These are phyloP conservation scores for Fagus crenata DNA, from an alignment of 306 rosid genomes.

Conservation along the genomic window DNA sequence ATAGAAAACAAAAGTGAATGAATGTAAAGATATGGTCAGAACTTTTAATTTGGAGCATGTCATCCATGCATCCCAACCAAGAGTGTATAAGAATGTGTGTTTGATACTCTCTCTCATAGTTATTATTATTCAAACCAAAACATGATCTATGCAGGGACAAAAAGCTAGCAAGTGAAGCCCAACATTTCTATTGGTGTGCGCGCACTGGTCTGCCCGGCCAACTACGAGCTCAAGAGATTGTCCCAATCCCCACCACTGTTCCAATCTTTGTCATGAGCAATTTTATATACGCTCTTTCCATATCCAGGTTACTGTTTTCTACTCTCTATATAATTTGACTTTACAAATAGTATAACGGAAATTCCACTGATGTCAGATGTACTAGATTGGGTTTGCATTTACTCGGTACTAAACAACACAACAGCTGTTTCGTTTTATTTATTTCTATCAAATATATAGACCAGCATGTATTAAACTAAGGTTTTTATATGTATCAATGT, in stretches of 20 bases:
- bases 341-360: not conserved
- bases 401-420: no score
- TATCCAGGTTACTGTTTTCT: not conserved
- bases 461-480: not conserved
- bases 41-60: constrained; percentile 22
- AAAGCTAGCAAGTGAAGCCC: constrained; percentile 36
- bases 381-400: not conserved
- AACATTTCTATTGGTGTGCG: constrained; percentile 60
- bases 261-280: no score
- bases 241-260: constrained; percentile 22
- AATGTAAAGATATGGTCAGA: constrained; percentile 13
- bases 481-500: not conserved
- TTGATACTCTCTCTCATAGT: constrained; percentile 7
- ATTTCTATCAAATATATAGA: constrained; percentile 12
- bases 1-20: constrained; percentile 8
- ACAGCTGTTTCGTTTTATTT: constrained; percentile 9
- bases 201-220: constrained; percentile 47
- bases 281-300: not conserved
- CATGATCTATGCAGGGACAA: constrained; percentile 28
- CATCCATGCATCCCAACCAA: constrained; percentile 31
- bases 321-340: not conserved
- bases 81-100: constrained; percentile 20
- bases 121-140: constrained; percentile 7
- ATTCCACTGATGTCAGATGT: not conserved
- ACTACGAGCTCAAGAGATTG: constrained; percentile 28